Evolutionary conservation across 176 grass and related monocot species (phyloP).

Genomic region (Phyllostachys edulis): DNA sequence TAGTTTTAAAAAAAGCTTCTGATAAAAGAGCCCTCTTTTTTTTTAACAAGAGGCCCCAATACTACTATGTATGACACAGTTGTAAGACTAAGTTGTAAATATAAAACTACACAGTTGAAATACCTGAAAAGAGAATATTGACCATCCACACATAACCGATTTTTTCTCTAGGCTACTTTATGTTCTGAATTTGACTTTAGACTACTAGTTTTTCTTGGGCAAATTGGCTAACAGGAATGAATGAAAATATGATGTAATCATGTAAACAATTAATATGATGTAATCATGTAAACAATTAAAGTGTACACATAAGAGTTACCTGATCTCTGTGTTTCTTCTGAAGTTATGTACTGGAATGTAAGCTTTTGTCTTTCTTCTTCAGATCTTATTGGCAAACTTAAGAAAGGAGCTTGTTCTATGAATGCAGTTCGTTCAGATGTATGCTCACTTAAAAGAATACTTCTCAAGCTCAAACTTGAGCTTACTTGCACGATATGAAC

Average conservation of each 20-base stretch:
- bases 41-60: background rate
- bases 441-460: conserved; percentile 14
- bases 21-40: background rate
- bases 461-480: conserved; percentile 12
- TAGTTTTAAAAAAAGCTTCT: background rate
- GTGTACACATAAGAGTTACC: conserved; percentile 34
- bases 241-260: conserved; percentile 21
- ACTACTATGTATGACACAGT: conserved; percentile 3
- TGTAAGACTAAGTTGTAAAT: conserved; percentile 24
- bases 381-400: background rate
- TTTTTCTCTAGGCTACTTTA: background rate
- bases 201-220: background rate
- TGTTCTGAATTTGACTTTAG: conserved; percentile 20
- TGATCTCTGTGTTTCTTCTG: background rate
- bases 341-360: conserved; percentile 28
- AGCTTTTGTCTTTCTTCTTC: background rate
- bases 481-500: background rate
- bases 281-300: conserved; percentile 38
- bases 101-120: conserved; percentile 25
- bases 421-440: background rate
- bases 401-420: background rate
- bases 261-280: conserved; percentile 31
- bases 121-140: conserved; percentile 27
- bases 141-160: background rate
- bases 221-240: conserved; percentile 11